These are phyloP conservation scores for Plenodomus tracheiphilus DNA, from an alignment of 2,329 filamentous ascomycete genomes.

Conservation along the genomic window DNA sequence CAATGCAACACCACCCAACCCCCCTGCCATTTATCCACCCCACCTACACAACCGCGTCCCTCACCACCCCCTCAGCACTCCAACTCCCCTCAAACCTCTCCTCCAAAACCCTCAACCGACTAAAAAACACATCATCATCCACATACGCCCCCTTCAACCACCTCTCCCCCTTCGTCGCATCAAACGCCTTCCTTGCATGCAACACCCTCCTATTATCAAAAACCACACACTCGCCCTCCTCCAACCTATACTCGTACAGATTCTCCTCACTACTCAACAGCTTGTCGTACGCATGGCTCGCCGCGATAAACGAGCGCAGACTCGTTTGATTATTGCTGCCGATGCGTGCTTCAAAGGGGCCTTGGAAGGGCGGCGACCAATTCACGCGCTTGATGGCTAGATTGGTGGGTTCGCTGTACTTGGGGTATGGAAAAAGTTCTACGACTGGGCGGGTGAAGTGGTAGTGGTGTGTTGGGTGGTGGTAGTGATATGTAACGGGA, in stretches of 20 bases:
- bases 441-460: slow-evolving; percentile 61
- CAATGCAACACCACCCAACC: background rate
- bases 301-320: slow-evolving; percentile 40
- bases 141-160: slow-evolving; percentile 90
- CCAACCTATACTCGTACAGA: slow-evolving; percentile 72
- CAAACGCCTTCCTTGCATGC: slow-evolving; percentile 80
- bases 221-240: slow-evolving; percentile 85
- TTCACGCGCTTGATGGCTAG: slow-evolving; percentile 53
- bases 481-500: slow-evolving; percentile 67
- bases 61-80: slow-evolving; percentile 40
- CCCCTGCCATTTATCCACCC: background rate
- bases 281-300: slow-evolving; percentile 60
- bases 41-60: slow-evolving; percentile 11
- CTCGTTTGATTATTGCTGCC: slow-evolving; percentile 31
- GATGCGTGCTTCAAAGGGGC: slow-evolving; percentile 49
- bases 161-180: slow-evolving; percentile 66
- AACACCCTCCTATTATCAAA: slow-evolving; percentile 88
- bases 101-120: slow-evolving; percentile 50
- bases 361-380: slow-evolving; percentile 84
- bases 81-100: slow-evolving; percentile 40
- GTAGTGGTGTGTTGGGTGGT: slow-evolving; percentile 65
- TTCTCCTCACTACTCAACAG: slow-evolving; percentile 61
- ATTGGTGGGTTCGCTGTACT: slow-evolving; percentile 35
- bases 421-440: slow-evolving; percentile 40
- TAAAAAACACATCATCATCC: slow-evolving; percentile 64